Base-by-base conservation (phyloP, 192 early-diverging fungal species). In the Ramicandelaber brevisporus region DNA sequence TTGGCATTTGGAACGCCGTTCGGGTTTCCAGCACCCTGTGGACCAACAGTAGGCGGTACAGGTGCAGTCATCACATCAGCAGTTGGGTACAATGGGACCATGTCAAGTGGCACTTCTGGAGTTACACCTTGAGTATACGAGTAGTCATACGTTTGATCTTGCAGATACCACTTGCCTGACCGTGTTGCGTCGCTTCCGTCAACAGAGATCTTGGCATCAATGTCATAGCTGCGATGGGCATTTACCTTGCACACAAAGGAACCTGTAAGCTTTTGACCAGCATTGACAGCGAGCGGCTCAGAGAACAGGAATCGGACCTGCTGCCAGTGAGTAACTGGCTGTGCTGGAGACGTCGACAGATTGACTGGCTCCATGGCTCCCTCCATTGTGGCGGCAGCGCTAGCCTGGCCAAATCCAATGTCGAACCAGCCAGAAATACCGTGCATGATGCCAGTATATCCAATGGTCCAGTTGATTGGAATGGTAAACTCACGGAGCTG, bases 371-470 rank as follows among this genome's bases (percentile, higher is more conserved):
- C n/a, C n/a, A n/a, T n/a, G n/a, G n/a, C n/a, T n/a, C n/a, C n/a
- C n/a, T n/a, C n/a, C 62, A 97, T 75, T n/a, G 64, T 43, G n/a
- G 67, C 63, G 21, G 68, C 61, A 3, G 61, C 66, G 13, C 53
- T 30, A 2, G 23, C 33, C 1, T 46, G 44, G 4, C 51, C 44
- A 58, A 70, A 93, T 22, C 48, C 58, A 27, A 98, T 61, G 50
- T 98, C 86, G 40, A 98, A 98, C 92, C 92, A 98, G 20, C 84
- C 83, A 20, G 74, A 87, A 13, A 98, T 65, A 9, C 92, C 92
- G 33, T 89, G 86, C 53, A 88, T 65, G 21, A 90, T 32, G 1
- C 84, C 88, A 0, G 92, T 97, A 33, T 79, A 90, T 27, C 56
- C 53, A 14, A 73, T 47, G 14, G 50, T 51, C 84, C 81, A 93